Evolutionary conservation across 1,284 basidiomycete species (phyloP), one percentile per base, ranked within the genome.

Genomic region (Tranzscheliella williamsii): DNA sequence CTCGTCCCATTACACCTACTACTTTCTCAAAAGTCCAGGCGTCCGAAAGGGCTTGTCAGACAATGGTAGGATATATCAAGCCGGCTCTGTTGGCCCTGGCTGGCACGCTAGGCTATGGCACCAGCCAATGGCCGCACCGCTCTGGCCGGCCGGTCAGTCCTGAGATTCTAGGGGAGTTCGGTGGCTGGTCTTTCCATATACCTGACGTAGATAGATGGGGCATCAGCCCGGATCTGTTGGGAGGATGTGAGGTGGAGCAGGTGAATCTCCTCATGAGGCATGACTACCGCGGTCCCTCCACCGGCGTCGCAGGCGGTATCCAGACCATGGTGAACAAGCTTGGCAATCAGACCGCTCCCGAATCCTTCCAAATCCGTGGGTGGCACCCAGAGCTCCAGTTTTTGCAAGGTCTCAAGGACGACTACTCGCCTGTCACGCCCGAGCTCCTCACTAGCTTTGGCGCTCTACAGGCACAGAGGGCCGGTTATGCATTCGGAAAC

Each of bases 151-250:
- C 42, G 6, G 49, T 45, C 32, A 30, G 37, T 26, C 49, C 49
- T 16, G n/a, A 31, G 4, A 21, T 52, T 13, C 38, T 52, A 2
- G 45, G 38, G 38, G 45, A 38, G 34, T 32, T 52, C n/a, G 49
- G 49, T n/a, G 42, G 18, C 15, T 52, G 49, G 49, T 52, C 49
- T 8, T 52, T 52, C 42, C 45, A 52, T 24, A 38, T 45, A 7
- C 42, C 49, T 2, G 23, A 20, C 16, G 49, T 33, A 12, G 49
- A 52, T 27, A 24, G 49, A 15, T 52, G 45, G 16, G 42, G 12
- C 16, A 45, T 45, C 29, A 5, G 27, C 23, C 30, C 29, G 27
- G 22, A 40, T n/a, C 8, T 16, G 2, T 41, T 45, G 7, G 18
- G 24, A 4, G 38, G 42, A 5, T 52, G 49, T 24, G 23, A 41